Base-by-base conservation (phyloP, 306 rosid genomes). In the Betula pendula region DNA sequence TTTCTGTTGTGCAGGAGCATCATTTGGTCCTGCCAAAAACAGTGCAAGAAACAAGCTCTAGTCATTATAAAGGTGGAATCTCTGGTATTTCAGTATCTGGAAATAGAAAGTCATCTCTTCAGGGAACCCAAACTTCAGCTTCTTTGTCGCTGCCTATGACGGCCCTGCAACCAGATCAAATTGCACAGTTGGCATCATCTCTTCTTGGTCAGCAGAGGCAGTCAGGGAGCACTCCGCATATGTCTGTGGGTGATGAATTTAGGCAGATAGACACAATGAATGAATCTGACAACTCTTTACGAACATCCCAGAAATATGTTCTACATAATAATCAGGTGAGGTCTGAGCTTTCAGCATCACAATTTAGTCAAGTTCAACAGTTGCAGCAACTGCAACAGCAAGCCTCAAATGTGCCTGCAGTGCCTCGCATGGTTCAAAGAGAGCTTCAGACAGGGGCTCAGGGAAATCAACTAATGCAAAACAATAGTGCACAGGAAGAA, bases 161-260 rank as follows among this genome's bases (percentile, higher is more conserved):
- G 35, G 49, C 90, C 68, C 81, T 85, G 72, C 94, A 82, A 68
- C 91, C 93, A 7, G 97, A 95, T 81, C 97, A 95, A 79, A 96
- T 91, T 72, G 90, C 88, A 29, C 97, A 87, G 49, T 73, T 95
- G 74, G 90, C 97, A 45, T 92, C 97, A 68, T 81, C 97, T 76
- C 91, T 89, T 79, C 88, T 88, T 51, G 96, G 87, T 78, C 90
- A 86, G 84, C 91, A 85, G 75, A 88, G 88, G 84, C 96, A 88
- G 80, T 72, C 84, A 9, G 90, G 89, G 71, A 89, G 83, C 74
- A 48, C 82, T 43, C 45, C 72, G 10, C 87, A 52, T 76, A 65
- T 79, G 50, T 66, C 88, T 11, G 19, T 75, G 4, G 53, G 58
- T 14, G 78, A 83, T 44, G 94, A 85, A 80, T 90, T 82, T 16